A percentile compares a stretch with the other conserved stretches of the same genome.
Conservation (phyloP, 1,284 basidiomycete species). For the Fomitopsis palustris region DNA sequence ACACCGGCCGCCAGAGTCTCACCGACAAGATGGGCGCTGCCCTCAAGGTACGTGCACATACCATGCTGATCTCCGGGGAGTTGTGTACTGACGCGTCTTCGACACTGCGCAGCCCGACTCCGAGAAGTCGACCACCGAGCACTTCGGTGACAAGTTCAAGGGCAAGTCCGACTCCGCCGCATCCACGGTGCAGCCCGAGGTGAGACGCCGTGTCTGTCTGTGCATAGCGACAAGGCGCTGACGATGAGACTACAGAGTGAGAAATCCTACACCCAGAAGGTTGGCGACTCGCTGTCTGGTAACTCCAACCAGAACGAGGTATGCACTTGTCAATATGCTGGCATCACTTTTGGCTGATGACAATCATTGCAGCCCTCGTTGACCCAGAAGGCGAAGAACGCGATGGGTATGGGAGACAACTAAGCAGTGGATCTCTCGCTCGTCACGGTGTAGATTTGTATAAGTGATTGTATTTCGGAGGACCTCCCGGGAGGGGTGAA, state of each 20-base stretch:
- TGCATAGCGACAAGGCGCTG: not conserved
- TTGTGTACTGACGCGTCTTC: not conserved
- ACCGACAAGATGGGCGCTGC: constrained; percentile 37
- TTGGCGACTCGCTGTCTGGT: constrained; percentile 51
- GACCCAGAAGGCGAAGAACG: constrained; percentile 27
- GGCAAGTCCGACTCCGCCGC: constrained; percentile 29
- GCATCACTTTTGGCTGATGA: not conserved
- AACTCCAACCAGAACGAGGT: constrained; percentile 31
- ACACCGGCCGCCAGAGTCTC: constrained; percentile 38
- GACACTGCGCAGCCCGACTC: constrained; percentile 25
- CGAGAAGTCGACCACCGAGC: constrained; percentile 34
- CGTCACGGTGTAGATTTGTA: not conserved
- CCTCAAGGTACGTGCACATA: constrained; percentile 28
- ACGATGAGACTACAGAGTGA: constrained; percentile 26
- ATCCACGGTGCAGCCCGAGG: constrained; percentile 33
- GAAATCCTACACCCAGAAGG: constrained; percentile 51
- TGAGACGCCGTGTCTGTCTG: too few species aligned
- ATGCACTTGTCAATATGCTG: not conserved
- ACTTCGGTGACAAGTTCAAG: constrained; percentile 34
- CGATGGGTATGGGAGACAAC: constrained; percentile 23
- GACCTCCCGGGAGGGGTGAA: not conserved
- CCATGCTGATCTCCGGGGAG: too few species aligned
- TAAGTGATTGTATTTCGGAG: not conserved
- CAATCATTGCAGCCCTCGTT: constrained; percentile 22
- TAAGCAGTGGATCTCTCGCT: not conserved